Percentiles rank a stretch among this genome's conserved stretches.
These are phyloP conservation scores for Leishmania aethiopica DNA, from an alignment of 208 protist genomes.

Conservation along the genomic window DNA sequence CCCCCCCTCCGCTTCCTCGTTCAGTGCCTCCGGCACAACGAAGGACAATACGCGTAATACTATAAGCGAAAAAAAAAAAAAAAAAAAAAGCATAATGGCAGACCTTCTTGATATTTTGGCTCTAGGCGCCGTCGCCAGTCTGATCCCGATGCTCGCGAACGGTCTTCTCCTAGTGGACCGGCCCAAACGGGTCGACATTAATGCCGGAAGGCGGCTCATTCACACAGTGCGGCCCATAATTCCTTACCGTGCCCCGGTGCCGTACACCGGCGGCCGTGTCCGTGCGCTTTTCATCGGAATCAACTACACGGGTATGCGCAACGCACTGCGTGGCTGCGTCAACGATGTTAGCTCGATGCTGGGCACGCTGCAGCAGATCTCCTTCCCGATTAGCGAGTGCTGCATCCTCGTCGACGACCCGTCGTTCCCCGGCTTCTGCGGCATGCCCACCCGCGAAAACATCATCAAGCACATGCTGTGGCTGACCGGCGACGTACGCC, in stretches of 20 bases:
- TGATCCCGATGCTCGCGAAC: slow-evolving; percentile 48
- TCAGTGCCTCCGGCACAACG: background rate
- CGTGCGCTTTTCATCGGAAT: slow-evolving; percentile 92
- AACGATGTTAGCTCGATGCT: slow-evolving; percentile 89
- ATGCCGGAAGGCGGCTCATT: slow-evolving; percentile 42
- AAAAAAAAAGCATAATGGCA: slow-evolving; percentile 7
- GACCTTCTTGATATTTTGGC: slow-evolving; percentile 37
- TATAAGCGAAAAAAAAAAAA: background rate
- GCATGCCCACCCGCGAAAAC: slow-evolving; percentile 76
- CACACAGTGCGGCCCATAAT: slow-evolving; percentile 56
- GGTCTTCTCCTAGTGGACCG: slow-evolving; percentile 57
- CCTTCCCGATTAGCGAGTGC: slow-evolving; percentile 81
- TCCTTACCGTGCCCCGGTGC: slow-evolving; percentile 70
- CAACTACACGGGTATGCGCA: slow-evolving; percentile 83
- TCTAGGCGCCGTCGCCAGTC: slow-evolving; percentile 23
- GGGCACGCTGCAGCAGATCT: slow-evolving; percentile 74
- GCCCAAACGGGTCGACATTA: slow-evolving; percentile 65
- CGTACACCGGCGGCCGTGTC: slow-evolving; percentile 85
- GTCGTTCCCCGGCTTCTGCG: slow-evolving; percentile 75
- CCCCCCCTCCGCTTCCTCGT: background rate
- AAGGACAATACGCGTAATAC: background rate
- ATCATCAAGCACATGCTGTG: slow-evolving; percentile 89
- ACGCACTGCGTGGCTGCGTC: slow-evolving; percentile 79
- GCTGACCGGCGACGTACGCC: slow-evolving; percentile 71
- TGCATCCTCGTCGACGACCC: slow-evolving; percentile 88